A percentile compares a stretch with the other conserved stretches of the same genome.
Conservation (phyloP, 2,329 filamentous ascomycete genomes). For the Ceratocystis variospora region DNA sequence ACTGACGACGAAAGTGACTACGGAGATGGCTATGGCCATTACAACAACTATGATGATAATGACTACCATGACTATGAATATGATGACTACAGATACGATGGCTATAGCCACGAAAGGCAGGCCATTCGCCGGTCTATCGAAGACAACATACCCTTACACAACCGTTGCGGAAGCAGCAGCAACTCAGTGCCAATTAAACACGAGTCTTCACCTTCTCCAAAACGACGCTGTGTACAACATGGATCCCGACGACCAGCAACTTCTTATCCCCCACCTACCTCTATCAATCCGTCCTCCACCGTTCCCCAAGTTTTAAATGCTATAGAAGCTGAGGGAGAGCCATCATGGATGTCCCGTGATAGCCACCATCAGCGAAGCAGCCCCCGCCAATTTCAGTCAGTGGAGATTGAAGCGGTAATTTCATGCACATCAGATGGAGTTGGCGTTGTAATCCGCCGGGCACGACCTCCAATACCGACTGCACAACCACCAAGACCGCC, state of each 20-base stretch:
- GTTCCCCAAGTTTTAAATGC: conserved; percentile 15
- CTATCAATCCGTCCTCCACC: conserved; percentile 14
- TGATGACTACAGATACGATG: conserved; percentile 20
- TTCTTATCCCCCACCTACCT: conserved; percentile 15
- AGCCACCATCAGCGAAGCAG: conserved; percentile 12
- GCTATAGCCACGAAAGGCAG: conserved; percentile 15
- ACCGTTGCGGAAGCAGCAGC: background rate
- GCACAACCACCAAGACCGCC: conserved; percentile 36
- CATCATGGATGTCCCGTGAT: conserved; percentile 26
- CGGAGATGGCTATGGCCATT: conserved; percentile 35
- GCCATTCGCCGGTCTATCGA: background rate
- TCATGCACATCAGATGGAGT: conserved; percentile 82
- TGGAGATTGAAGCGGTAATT: conserved; percentile 79
- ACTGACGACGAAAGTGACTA: conserved; percentile 34
- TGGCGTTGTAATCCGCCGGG: conserved; percentile 64
- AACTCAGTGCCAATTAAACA: background rate
- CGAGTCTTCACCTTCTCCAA: conserved; percentile 13
- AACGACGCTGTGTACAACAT: conserved; percentile 10
- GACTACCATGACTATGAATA: conserved; percentile 23
- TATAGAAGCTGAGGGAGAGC: conserved; percentile 27
- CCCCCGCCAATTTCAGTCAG: conserved; percentile 19
- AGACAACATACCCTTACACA: background rate
- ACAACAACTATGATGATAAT: conserved; percentile 25
- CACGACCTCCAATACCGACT: conserved; percentile 54
- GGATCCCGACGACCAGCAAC: conserved; percentile 8